Evolutionary conservation across 208 protist genomes (phyloP).

Genomic region (Crithidia sp.): DNA sequence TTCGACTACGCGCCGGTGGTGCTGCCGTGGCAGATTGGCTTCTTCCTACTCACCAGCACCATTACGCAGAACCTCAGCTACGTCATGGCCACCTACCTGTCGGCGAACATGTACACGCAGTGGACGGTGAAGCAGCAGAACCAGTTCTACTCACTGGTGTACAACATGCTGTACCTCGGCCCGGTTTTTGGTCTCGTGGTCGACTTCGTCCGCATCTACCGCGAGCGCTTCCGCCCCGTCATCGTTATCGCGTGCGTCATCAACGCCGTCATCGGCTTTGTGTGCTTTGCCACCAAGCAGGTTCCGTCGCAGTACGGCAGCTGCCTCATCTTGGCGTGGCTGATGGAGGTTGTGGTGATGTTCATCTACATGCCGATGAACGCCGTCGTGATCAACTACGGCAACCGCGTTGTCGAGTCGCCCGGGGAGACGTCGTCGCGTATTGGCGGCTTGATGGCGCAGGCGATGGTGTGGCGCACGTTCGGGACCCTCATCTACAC

Average conservation of each 20-base stretch:
- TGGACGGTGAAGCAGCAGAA: slow-evolving; percentile 20
- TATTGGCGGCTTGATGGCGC: slow-evolving; percentile 41
- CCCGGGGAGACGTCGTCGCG: slow-evolving; percentile 32
- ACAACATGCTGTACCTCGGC: slow-evolving; percentile 37
- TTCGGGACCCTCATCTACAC: slow-evolving; percentile 26
- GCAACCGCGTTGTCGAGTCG: slow-evolving; percentile 27
- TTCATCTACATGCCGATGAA: slow-evolving; percentile 52
- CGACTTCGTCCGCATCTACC: slow-evolving; percentile 29
- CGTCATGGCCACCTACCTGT: neutral
- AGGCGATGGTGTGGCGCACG: slow-evolving; percentile 50
- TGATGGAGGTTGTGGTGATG: slow-evolving; percentile 37
- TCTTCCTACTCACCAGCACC: slow-evolving; percentile 38
- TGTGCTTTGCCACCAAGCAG: slow-evolving; percentile 17
- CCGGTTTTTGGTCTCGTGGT: slow-evolving; percentile 41
- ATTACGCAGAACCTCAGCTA: slow-evolving; percentile 46
- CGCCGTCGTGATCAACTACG: slow-evolving; percentile 36
- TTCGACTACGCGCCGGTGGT: slow-evolving; percentile 22
- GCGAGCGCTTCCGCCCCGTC: slow-evolving; percentile 38
- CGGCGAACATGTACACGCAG: slow-evolving; percentile 3
- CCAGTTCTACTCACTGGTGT: slow-evolving; percentile 28
- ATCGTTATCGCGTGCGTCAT: slow-evolving; percentile 36
- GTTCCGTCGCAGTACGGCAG: slow-evolving; percentile 6
- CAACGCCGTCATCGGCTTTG: slow-evolving; percentile 33
- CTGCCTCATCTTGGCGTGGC: slow-evolving; percentile 22
- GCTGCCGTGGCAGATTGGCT: slow-evolving; percentile 38